These are phyloP conservation scores for barley (Hordeum vulgare) DNA, from an alignment of 176 grass and related monocot genomes.

Conservation along the genomic window DNA sequence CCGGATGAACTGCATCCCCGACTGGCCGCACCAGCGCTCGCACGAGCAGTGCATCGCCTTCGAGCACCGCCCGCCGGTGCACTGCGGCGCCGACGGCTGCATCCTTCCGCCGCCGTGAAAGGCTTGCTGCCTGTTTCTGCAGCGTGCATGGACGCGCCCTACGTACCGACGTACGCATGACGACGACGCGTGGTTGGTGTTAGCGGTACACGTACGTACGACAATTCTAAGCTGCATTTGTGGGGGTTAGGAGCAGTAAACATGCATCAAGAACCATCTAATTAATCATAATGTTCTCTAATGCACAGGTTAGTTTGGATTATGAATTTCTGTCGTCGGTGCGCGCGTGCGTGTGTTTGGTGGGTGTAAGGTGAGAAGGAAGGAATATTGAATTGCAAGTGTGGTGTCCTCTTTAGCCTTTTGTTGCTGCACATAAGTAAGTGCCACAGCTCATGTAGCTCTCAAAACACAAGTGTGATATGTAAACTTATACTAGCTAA, in stretches of 20 bases:
- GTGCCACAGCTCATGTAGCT: conserved; percentile 17
- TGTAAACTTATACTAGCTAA: not conserved
- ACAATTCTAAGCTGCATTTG: not conserved
- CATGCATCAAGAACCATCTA: not conserved
- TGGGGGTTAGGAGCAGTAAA: not conserved
- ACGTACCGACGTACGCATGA: not conserved
- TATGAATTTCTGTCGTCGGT: not conserved
- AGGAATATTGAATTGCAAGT: not conserved
- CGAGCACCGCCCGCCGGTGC: conserved; percentile 46
- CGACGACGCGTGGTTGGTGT: not conserved
- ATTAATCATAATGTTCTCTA: not conserved
- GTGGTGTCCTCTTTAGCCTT: not conserved
- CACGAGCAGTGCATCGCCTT: conserved; percentile 72
- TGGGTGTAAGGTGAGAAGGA: not conserved
- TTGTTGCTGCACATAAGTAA: conserved; percentile 13
- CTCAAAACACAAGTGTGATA: not conserved
- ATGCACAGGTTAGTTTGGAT: conserved; percentile 6
- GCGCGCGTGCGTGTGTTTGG: conserved; percentile 8
- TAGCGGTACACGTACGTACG: not conserved
- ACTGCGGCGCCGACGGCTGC: conserved; percentile 73
- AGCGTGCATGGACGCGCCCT: not conserved
- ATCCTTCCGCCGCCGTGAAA: conserved; percentile 23
- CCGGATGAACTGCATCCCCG: conserved; percentile 71
- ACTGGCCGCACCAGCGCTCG: conserved; percentile 58
- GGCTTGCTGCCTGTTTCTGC: not conserved